These are phyloP conservation scores for Sporothrix mexicana DNA, from an alignment of 2,329 filamentous ascomycete genomes.

Conservation along the genomic window DNA sequence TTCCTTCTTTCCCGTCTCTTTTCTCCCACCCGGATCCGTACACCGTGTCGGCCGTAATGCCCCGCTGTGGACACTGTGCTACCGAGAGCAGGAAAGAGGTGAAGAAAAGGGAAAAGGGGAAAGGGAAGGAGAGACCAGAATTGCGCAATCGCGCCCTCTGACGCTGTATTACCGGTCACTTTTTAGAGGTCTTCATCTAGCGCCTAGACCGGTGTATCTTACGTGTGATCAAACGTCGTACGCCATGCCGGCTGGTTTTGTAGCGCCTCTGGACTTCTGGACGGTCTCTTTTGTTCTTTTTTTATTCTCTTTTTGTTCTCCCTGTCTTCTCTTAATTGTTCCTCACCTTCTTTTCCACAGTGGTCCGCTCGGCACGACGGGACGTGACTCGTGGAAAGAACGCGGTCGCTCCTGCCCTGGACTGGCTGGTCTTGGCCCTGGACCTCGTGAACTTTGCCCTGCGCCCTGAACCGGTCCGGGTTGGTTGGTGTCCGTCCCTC, in stretches of 20 bases:
- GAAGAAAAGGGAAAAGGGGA: too few relatives aligned
- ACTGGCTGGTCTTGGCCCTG: not conserved
- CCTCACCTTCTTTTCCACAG: not conserved
- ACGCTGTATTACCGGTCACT: not conserved
- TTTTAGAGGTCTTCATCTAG: not conserved
- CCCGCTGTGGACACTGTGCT: constrained; percentile 5
- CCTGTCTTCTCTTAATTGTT: not conserved
- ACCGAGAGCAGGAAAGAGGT: too few relatives aligned
- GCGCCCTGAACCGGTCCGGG: constrained; percentile 19
- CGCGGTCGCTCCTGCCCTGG: constrained; percentile 13
- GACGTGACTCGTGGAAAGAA: constrained; percentile 19
- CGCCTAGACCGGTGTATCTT: constrained; percentile 14
- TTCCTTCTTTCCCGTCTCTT: not conserved
- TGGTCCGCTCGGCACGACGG: constrained; percentile 10
- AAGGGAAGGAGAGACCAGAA: not conserved
- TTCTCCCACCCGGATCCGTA: not conserved
- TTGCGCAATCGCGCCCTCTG: constrained; percentile 20
- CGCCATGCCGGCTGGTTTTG: not conserved
- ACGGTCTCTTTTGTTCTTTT: not conserved
- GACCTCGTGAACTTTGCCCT: not conserved
- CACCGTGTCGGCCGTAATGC: not conserved
- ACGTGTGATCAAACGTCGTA: constrained; percentile 17
- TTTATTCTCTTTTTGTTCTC: not conserved
- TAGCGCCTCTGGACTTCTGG: not conserved
- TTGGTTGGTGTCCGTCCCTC: not conserved